phyloP scores from a whole-genome alignment of 441 rosid species.

The Bocquillonia castaneifolia region DNA sequence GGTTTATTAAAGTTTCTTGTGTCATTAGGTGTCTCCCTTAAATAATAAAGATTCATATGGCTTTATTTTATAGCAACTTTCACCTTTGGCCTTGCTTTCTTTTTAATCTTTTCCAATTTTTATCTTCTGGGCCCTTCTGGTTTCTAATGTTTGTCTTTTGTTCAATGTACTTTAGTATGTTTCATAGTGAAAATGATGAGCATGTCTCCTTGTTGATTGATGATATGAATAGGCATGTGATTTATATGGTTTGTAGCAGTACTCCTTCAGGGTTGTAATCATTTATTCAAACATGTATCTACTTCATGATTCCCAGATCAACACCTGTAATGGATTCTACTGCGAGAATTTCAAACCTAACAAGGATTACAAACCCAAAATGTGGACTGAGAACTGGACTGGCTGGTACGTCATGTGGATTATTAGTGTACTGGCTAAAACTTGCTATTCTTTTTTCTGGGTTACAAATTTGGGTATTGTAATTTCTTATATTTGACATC shows the following conservation, averaged over 20 bases:
- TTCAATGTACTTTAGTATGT: neutral
- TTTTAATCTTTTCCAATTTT: constrained; percentile 7
- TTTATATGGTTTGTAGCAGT: neutral
- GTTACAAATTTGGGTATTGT: neutral
- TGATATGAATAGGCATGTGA: neutral
- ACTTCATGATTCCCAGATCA: constrained; percentile 44
- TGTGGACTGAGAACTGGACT: constrained; percentile 98
- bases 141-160: constrained; percentile 14
- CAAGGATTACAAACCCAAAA: constrained; percentile 81
- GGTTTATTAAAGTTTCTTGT: constrained; percentile 17
- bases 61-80: constrained; percentile 17
- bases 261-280: neutral
- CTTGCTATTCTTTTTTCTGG: neutral
- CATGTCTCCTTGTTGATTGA: no score
- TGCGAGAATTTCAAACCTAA: constrained; percentile 88
- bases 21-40: constrained; percentile 12
- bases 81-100: constrained; percentile 1
- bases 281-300: neutral
- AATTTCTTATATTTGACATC: neutral
- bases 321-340: constrained; percentile 89
- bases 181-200: no score
- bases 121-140: constrained; percentile 13
- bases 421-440: constrained; percentile 1
- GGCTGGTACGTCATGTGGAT: constrained; percentile 63
- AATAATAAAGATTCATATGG: neutral